Percentiles rank a stretch among this genome's conserved stretches.
These are phyloP conservation scores for Allium fistulosum DNA, from an alignment of 106 monocot genomes.

Conservation along the genomic window DNA sequence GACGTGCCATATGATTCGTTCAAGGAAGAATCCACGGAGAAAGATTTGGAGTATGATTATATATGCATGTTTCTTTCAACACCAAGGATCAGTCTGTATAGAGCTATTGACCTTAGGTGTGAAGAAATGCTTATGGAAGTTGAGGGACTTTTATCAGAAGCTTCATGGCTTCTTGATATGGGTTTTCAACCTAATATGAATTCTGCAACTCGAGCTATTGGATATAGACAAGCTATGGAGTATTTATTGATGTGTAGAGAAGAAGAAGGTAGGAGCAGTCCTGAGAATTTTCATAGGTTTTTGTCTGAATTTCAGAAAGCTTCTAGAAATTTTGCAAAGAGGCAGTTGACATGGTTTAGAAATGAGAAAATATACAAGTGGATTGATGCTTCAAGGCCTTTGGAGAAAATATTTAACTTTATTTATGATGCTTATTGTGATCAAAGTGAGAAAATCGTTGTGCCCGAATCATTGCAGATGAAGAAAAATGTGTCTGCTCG, in stretches of 20 bases:
- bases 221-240: conserved; percentile 89
- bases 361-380: conserved; percentile 75
- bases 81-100: conserved; percentile 59
- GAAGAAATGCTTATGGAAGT: conserved; percentile 76
- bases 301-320: conserved; percentile 68
- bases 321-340: conserved; percentile 87
- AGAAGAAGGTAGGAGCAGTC: conserved; percentile 35
- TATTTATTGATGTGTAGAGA: conserved; percentile 62
- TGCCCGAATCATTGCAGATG: conserved; percentile 53
- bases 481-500: conserved; percentile 30
- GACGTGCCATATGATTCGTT: conserved; percentile 62
- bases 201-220: conserved; percentile 86
- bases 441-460: conserved; percentile 15
- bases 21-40: conserved; percentile 12
- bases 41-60: conserved; percentile 71
- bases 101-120: conserved; percentile 80
- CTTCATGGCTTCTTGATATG: conserved; percentile 83
- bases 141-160: conserved; percentile 68
- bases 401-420: conserved; percentile 48
- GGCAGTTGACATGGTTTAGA: conserved; percentile 91
- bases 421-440: conserved; percentile 38
- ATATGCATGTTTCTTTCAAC: conserved; percentile 73
- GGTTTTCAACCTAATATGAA: conserved; percentile 60
- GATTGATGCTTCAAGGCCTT: conserved; percentile 67
- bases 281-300: conserved; percentile 40